These are phyloP conservation scores for Sapria himalayana DNA, from an alignment of 345 rosid genomes.

Conservation along the genomic window DNA sequence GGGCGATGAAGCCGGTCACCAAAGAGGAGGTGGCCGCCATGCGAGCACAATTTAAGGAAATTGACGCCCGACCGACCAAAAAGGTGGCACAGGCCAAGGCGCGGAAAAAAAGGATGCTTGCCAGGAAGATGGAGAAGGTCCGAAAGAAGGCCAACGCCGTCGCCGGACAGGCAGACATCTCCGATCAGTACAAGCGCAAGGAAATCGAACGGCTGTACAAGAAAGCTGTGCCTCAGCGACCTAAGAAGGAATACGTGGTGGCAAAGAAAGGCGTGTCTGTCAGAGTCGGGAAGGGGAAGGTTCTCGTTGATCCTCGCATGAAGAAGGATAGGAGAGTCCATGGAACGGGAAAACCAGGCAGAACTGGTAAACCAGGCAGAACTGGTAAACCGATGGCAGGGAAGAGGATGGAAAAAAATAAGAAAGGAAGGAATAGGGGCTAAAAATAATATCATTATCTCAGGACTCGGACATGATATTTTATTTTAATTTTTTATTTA, in stretches of 20 bases:
- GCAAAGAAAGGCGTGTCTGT: constrained; percentile 85
- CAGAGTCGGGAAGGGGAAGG: constrained; percentile 66
- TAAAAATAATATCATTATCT: too few relatives aligned
- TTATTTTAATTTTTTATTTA: too few relatives aligned
- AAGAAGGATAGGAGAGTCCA: constrained; percentile 46
- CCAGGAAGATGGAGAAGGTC: constrained; percentile 63
- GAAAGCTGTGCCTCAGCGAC: constrained; percentile 49
- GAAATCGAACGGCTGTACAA: constrained; percentile 74
- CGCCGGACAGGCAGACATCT: constrained; percentile 54
- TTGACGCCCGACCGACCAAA: constrained; percentile 84
- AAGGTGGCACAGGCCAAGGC: constrained; percentile 92
- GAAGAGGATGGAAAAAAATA: too few relatives aligned
- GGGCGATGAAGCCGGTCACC: constrained; percentile 54
- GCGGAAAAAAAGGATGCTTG: constrained; percentile 53
- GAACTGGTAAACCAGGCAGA: too few relatives aligned
- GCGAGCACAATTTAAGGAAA: constrained; percentile 78
- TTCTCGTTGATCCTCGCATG: constrained; percentile 70
- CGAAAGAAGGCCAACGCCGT: constrained; percentile 78
- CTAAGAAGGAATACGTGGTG: constrained; percentile 60
- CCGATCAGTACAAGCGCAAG: constrained; percentile 60
- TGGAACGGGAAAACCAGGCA: constrained; percentile 32
- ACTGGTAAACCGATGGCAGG: too few relatives aligned
- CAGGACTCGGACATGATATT: too few relatives aligned
- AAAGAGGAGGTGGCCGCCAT: constrained; percentile 75
- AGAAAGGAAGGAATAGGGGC: too few relatives aligned